Percentiles rank a stretch among this genome's conserved stretches.
Conservation (phyloP, 306 rosid genomes). For the Albizia julibrissin region DNA sequence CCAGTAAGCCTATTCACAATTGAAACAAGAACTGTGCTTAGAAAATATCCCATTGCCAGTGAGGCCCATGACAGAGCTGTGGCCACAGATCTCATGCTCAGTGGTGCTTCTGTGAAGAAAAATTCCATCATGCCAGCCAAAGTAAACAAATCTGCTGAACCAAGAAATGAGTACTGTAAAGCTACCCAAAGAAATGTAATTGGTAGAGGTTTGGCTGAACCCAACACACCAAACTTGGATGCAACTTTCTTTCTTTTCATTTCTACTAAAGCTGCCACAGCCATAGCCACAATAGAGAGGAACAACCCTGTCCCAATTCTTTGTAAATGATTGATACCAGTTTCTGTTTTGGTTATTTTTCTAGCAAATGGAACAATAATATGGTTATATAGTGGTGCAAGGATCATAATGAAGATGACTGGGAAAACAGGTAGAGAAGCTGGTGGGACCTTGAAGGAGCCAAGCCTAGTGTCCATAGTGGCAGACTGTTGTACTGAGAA, state of each 20-base stretch:
- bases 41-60: slow-evolving; percentile 72
- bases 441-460: slow-evolving; percentile 72
- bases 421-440: slow-evolving; percentile 83
- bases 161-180: slow-evolving; percentile 68
- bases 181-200: slow-evolving; percentile 78
- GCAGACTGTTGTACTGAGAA: slow-evolving; percentile 86
- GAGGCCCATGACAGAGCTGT: slow-evolving; percentile 83
- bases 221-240: slow-evolving; percentile 26
- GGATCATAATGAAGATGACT: slow-evolving; percentile 68
- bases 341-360: slow-evolving; percentile 56
- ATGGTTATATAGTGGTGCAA: slow-evolving; percentile 70
- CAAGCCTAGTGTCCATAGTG: slow-evolving; percentile 72
- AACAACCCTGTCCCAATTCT: slow-evolving; percentile 73
- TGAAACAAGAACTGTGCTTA: slow-evolving; percentile 69
- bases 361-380: slow-evolving; percentile 58
- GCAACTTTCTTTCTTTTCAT: slow-evolving; percentile 65
- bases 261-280: slow-evolving; percentile 82
- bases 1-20: slow-evolving; percentile 51
- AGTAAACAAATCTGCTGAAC: slow-evolving; percentile 81
- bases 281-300: slow-evolving; percentile 73
- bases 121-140: slow-evolving; percentile 85
- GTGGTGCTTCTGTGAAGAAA: slow-evolving; percentile 84
- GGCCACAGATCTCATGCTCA: slow-evolving; percentile 74
- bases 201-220: slow-evolving; percentile 55
- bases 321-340: slow-evolving; percentile 64